These are phyloP conservation scores for Pichiaceae sp. DNA, from an alignment of 1,139 yeast species.

Conservation along the genomic window DNA sequence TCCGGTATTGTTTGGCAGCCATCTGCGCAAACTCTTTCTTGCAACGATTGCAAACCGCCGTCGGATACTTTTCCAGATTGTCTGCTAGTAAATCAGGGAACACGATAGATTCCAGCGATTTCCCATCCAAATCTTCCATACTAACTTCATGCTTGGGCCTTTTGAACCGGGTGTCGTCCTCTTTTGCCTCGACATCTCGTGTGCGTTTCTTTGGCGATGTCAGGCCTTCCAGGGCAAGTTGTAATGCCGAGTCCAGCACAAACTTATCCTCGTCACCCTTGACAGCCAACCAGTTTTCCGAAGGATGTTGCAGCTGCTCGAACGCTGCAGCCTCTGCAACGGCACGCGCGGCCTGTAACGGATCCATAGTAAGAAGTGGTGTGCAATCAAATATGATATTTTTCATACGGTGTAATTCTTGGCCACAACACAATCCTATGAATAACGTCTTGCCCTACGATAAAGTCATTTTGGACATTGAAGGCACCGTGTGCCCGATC, in stretches of 20 bases:
- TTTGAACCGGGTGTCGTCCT: not conserved
- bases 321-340: conserved; percentile 2
- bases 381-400: too few species aligned
- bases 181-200: not conserved
- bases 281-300: not conserved
- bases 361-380: conserved; percentile 9
- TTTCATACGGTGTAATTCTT: too few species aligned
- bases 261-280: conserved; percentile 9
- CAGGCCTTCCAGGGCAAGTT: conserved; percentile 3
- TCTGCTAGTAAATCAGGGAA: conserved; percentile 3
- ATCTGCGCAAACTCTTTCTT: conserved; percentile 49
- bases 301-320: not conserved
- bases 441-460: conserved; percentile 3
- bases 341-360: conserved; percentile 4
- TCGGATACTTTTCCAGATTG: conserved; percentile 8
- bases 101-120: not conserved
- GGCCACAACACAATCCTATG: too few species aligned
- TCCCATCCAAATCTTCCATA: not conserved
- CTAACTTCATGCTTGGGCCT: not conserved
- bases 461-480: conserved; percentile 60
- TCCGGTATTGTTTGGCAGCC: conserved; percentile 37
- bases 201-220: not conserved
- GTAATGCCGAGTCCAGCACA: conserved; percentile 15
- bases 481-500: conserved; percentile 90
- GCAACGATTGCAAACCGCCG: conserved; percentile 41